Conservation (phyloP, 1,139 yeast species). For the Yamadazyma kanchanaburiensis region DNA sequence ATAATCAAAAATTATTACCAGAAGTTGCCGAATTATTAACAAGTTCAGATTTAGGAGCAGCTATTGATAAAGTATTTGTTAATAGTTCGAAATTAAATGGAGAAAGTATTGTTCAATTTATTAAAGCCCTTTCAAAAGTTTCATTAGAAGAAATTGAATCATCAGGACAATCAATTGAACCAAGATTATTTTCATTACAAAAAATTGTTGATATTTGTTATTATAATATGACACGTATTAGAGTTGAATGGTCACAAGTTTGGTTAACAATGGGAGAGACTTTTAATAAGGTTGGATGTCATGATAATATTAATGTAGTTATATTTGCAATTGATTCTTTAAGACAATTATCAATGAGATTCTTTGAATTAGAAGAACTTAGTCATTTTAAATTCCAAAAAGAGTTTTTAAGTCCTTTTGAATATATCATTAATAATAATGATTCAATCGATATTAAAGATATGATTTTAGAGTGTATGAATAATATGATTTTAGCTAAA, state of each 20-base stretch:
- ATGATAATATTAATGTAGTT: slow-evolving; percentile 70
- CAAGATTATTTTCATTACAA: slow-evolving; percentile 88
- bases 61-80: slow-evolving; percentile 84
- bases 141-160: slow-evolving; percentile 90
- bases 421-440: slow-evolving; percentile 69
- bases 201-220: slow-evolving; percentile 97
- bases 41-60: slow-evolving; percentile 76
- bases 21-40: slow-evolving; percentile 49
- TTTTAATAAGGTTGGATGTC: slow-evolving; percentile 83
- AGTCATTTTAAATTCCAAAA: slow-evolving; percentile 94
- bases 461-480: slow-evolving; percentile 86
- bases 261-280: slow-evolving; percentile 94
- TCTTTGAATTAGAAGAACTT: slow-evolving; percentile 88
- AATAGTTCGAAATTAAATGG: slow-evolving; percentile 80
- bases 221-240: slow-evolving; percentile 93
- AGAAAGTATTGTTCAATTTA: slow-evolving; percentile 81
- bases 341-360: slow-evolving; percentile 88
- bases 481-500: slow-evolving; percentile 80
- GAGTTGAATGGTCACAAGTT: slow-evolving; percentile 94
- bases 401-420: slow-evolving; percentile 90
- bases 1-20: slow-evolving; percentile 40
- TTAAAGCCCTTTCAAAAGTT: slow-evolving; percentile 80
- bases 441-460: slow-evolving; percentile 72
- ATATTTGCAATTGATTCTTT: slow-evolving; percentile 92
- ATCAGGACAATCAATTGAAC: slow-evolving; percentile 76